Percentiles rank a stretch among this genome's conserved stretches.
Conservation (phyloP, 257 asterid genomes). For the Striga asiatica region DNA sequence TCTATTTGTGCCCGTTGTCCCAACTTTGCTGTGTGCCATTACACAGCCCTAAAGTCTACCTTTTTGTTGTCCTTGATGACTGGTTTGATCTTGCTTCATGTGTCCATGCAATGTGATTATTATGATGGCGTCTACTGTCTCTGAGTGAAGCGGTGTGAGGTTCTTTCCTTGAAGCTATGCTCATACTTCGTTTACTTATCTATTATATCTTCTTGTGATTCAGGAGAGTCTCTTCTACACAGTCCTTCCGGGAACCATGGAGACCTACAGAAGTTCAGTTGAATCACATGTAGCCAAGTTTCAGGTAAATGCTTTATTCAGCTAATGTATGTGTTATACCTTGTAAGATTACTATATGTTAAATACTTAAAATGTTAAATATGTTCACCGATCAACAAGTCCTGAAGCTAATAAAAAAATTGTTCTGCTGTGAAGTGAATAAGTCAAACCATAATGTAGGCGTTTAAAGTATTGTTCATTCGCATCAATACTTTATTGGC, state of each 20-base stretch:
- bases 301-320: conserved; percentile 46
- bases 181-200: conserved; percentile 9
- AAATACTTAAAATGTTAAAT: no score
- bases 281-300: conserved; percentile 43
- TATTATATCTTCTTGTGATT: conserved; percentile 13
- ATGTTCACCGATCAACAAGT: background rate
- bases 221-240: conserved; percentile 79
- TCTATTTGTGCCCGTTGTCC: background rate
- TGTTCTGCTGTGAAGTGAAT: background rate
- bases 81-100: conserved; percentile 13
- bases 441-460: no score
- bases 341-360: conserved; percentile 4
- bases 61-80: conserved; percentile 3
- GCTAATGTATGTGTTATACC: conserved; percentile 5
- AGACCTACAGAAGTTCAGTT: conserved; percentile 51
- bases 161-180: conserved; percentile 9
- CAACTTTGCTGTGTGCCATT: background rate
- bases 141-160: conserved; percentile 5
- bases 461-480: background rate
- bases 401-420: background rate
- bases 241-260: conserved; percentile 56
- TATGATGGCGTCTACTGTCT: conserved; percentile 5
- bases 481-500: conserved; percentile 2
- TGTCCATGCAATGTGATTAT: background rate
- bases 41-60: background rate